Evolutionary conservation across 2,329 filamentous ascomycete species (phyloP), one percentile per base, ranked within the genome.

Genomic region (Escovopsis weberi): DNA sequence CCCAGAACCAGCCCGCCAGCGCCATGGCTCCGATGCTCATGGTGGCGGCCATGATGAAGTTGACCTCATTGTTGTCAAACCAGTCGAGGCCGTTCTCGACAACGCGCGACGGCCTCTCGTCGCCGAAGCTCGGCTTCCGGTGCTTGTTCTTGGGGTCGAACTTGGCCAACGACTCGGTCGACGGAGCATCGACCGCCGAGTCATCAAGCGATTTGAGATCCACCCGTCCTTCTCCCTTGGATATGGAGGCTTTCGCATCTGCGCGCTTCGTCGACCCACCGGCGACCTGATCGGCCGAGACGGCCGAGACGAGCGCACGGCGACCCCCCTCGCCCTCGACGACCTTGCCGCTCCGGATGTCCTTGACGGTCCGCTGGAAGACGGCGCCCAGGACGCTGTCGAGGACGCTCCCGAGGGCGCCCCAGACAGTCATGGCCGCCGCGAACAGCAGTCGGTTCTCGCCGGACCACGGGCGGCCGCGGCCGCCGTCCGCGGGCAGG

Each of bases 21-120:
- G 64, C 67, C 76, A 96, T 93, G 4, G 80, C 83, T 4, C 80
- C 75, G 15, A 87, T 50, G 57, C 85, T 94, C 75, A 94, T 88
- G 4, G 70, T 69, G 12, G 76, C 70, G 0, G 89, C 88, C 89
- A 95, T 96, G 44, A 89, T 60, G 45, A 95, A 76, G 60, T 98
- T 98, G 53, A 98, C 87, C 43, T 85, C 83, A 60, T 98, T 98
- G 61, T 98, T 98, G 61, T 94, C 87, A 44, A 98, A 67, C 47
- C 93, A 59, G 57, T 94, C 74, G 74, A 64, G 69, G 40, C 57
- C 86, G 51, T 68, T 82, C 61, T 84, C 77, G 6, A 80, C 62
- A 5, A 78, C 65, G 15, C 82, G 67, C 41, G 78, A 80, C 46
- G 80, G 74, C 52, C 68, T 69, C 43, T 69, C 63, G 44, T 70